Percentiles rank a stretch among this genome's conserved stretches.
Conservation (phyloP, 2,329 filamentous ascomycete genomes). For the Xenoacremonium recifei region DNA sequence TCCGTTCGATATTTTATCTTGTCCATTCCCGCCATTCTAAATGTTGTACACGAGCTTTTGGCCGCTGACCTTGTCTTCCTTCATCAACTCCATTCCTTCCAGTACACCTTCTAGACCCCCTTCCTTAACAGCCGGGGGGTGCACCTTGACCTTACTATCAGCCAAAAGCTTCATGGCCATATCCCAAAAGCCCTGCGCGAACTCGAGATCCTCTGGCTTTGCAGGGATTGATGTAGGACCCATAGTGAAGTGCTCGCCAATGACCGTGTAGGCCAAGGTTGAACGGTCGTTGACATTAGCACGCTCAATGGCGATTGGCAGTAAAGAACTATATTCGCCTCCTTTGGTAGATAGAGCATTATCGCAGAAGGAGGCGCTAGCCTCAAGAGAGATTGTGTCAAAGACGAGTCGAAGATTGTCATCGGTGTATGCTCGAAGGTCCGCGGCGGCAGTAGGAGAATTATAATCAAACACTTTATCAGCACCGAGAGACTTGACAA, state of each 20-base stretch:
- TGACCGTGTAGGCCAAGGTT: conserved; percentile 40
- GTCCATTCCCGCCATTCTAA: no score
- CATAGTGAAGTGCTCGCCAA: conserved; percentile 36
- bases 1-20: no score
- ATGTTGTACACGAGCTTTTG: conserved; percentile 48
- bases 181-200: conserved; percentile 37
- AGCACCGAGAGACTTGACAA: conserved; percentile 3
- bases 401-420: conserved; percentile 5
- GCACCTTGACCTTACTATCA: conserved; percentile 35
- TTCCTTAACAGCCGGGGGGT: conserved; percentile 29
- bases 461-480: conserved; percentile 6
- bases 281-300: conserved; percentile 35
- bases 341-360: conserved; percentile 11
- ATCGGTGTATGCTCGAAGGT: conserved; percentile 7
- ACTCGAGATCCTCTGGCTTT: conserved; percentile 30
- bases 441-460: conserved; percentile 6
- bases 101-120: conserved; percentile 35
- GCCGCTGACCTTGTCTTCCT: conserved; percentile 35
- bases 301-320: conserved; percentile 30
- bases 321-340: conserved; percentile 32
- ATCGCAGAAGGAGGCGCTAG: conserved; percentile 16
- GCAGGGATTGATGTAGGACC: conserved; percentile 21
- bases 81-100: conserved; percentile 31
- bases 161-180: conserved; percentile 31
- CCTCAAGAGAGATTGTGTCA: conserved; percentile 8